Percentiles rank a stretch among this genome's conserved stretches.
These are phyloP conservation scores for Mortierella sp. DNA, from an alignment of 371 early-diverging fungal genomes.

Conservation along the genomic window DNA sequence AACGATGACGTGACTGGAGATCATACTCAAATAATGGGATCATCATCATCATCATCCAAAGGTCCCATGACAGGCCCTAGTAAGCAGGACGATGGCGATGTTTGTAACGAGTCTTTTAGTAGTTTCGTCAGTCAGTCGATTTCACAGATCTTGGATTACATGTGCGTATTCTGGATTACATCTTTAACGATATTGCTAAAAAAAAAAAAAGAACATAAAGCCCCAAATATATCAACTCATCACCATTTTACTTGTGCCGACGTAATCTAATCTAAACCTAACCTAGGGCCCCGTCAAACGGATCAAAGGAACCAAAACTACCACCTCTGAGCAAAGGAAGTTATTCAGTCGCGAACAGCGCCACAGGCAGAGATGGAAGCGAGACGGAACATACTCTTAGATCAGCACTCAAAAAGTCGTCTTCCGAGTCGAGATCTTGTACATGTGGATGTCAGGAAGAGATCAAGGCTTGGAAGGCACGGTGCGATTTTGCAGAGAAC, in stretches of 20 bases:
- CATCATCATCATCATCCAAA: neutral
- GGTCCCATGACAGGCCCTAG: neutral
- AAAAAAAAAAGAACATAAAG: neutral
- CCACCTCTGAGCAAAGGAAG: constrained; percentile 24
- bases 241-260: neutral
- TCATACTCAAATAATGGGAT: neutral
- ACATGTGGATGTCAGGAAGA: constrained; percentile 44
- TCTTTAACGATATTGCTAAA: neutral
- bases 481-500: constrained; percentile 34
- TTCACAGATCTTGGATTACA: constrained; percentile 28
- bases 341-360: neutral
- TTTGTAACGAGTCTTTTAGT: constrained; percentile 1
- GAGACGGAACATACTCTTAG: neutral
- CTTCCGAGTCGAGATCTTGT: constrained; percentile 12
- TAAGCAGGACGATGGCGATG: neutral
- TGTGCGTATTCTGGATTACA: constrained; percentile 18
- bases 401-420: constrained; percentile 22
- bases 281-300: constrained; percentile 11
- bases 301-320: constrained; percentile 19
- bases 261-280: neutral
- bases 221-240: neutral
- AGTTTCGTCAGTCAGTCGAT: constrained; percentile 37
- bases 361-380: neutral
- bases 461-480: constrained; percentile 21
- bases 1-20: neutral